Conservation (phyloP, 2,329 filamentous ascomycete species). For the Triangularia setosa region DNA sequence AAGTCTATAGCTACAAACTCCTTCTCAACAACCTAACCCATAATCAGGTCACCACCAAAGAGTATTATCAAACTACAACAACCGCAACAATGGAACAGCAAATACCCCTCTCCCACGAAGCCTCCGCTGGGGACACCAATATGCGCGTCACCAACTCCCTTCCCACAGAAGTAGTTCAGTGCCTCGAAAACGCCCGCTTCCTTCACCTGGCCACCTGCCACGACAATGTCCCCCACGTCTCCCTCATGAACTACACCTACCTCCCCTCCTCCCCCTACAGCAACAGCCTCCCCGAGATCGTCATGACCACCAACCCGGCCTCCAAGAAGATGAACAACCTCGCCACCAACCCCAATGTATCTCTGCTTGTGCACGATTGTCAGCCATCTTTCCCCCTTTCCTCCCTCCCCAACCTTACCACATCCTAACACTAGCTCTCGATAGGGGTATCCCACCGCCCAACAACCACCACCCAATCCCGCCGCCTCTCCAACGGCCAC, state of each 20-base stretch:
- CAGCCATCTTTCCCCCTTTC: background rate
- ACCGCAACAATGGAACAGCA: conserved; percentile 40
- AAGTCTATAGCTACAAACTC: background rate
- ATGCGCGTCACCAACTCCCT: conserved; percentile 66
- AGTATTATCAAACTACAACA: background rate
- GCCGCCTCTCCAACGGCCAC: conserved; percentile 56
- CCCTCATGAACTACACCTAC: conserved; percentile 99
- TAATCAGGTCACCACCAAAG: background rate
- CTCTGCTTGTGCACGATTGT: conserved; percentile 92
- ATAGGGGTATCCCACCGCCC: conserved; percentile 85
- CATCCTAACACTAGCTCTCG: background rate
- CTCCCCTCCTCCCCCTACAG: conserved; percentile 72
- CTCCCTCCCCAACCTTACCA: background rate
- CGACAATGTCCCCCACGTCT: conserved; percentile 81
- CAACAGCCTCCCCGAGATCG: conserved; percentile 67
- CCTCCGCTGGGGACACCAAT: conserved; percentile 69
- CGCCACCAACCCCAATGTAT: conserved; percentile 78
- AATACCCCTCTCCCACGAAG: conserved; percentile 70
- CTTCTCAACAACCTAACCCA: background rate
- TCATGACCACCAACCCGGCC: conserved; percentile 84
- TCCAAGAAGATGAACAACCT: conserved; percentile 82
- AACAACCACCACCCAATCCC: conserved; percentile 66
- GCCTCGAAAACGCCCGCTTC: conserved; percentile 91
- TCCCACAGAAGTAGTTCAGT: conserved; percentile 81
- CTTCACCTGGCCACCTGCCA: conserved; percentile 92